Conservation (phyloP, 192 early-diverging fungal genomes). For the Mortierella alpina region DNA sequence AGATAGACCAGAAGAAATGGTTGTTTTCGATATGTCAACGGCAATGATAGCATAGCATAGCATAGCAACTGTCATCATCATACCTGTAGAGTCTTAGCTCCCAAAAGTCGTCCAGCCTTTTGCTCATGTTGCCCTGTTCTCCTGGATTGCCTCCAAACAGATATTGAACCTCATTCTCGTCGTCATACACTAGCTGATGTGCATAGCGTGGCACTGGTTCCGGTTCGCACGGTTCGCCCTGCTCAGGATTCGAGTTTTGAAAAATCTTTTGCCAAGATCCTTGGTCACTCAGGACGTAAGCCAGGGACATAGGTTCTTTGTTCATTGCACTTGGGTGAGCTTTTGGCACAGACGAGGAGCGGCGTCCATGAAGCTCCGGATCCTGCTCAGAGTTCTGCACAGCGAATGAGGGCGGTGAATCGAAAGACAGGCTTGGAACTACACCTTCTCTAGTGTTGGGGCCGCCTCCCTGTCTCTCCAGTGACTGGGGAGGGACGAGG, state of each 20-base stretch:
- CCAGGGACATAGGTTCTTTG: constrained; percentile 33
- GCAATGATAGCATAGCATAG: not conserved
- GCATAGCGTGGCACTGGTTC: constrained; percentile 92
- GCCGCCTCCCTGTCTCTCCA: no score
- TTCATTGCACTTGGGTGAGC: not conserved
- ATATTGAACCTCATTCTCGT: constrained; percentile 74
- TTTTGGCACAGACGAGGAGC: no score
- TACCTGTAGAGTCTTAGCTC: constrained; percentile 77
- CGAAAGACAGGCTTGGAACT: not conserved
- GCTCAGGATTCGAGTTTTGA: constrained; percentile 40
- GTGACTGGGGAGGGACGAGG: not conserved
- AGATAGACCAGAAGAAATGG: not conserved
- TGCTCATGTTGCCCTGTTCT: constrained; percentile 65
- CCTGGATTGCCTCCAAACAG: constrained; percentile 97
- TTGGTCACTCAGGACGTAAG: constrained; percentile 49
- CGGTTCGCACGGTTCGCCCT: constrained; percentile 19
- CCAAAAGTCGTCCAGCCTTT: constrained; percentile 88
- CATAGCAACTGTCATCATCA: not conserved
- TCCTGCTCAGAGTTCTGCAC: not conserved
- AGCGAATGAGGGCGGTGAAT: not conserved
- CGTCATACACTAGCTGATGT: constrained; percentile 92
- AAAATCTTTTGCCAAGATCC: constrained; percentile 55
- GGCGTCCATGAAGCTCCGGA: no score
- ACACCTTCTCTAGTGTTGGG: no score
- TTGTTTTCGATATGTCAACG: not conserved